Evolutionary conservation across 768 basidiomycete species (phyloP).

Genomic region (Hirschioporus abietinus): DNA sequence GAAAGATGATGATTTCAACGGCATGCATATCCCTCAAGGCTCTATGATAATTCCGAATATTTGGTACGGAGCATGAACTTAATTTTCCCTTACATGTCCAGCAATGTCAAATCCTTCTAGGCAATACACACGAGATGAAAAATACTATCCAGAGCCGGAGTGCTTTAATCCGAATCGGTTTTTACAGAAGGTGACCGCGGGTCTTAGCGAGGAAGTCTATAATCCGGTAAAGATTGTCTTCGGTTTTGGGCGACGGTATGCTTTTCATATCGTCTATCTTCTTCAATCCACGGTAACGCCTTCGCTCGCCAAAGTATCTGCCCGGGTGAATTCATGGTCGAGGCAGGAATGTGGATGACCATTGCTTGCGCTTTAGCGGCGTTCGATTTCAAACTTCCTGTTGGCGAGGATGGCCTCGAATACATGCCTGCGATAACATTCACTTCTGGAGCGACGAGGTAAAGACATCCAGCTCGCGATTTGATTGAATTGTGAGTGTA

Average conservation of each 20-base stretch:
- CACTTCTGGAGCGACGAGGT: background rate
- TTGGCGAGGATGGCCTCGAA: background rate
- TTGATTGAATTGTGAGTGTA: background rate
- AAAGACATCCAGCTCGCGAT: background rate
- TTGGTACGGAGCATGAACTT: conserved; percentile 13
- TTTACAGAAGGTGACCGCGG: background rate
- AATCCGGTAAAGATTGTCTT: background rate
- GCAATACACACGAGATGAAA: background rate
- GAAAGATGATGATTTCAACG: conserved; percentile 4
- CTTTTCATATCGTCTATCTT: background rate
- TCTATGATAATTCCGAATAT: conserved; percentile 22
- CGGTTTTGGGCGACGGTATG: background rate
- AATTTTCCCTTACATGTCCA: background rate
- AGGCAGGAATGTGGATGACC: background rate
- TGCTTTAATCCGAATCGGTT: background rate
- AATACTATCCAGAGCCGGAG: background rate
- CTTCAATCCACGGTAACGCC: background rate
- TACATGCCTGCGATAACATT: background rate
- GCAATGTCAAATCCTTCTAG: background rate
- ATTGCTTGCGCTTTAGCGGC: background rate
- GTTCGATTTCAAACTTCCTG: background rate
- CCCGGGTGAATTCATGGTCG: background rate
- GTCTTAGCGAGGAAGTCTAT: background rate
- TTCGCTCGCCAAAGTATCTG: background rate
- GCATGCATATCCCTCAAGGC: conserved; percentile 22